A percentile compares a stretch with the other conserved stretches of the same genome.
Evolutionary conservation across 768 basidiomycete species (phyloP).

Genomic region (Infundibulicybe gibba): DNA sequence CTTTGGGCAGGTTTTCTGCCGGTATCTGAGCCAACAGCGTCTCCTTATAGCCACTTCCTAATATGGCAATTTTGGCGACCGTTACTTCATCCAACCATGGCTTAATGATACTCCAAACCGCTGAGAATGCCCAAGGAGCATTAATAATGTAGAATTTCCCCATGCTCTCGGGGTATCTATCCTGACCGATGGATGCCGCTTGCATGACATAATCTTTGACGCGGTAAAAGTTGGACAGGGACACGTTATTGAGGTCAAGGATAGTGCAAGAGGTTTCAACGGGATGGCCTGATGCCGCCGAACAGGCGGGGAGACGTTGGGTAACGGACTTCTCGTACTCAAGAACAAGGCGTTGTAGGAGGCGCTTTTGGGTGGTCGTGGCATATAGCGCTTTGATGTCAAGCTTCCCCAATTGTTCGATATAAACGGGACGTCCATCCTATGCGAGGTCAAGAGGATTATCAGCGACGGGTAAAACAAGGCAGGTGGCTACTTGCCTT

Average conservation of each 20-base stretch:
- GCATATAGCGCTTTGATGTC: conserved; percentile 82
- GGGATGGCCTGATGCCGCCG: conserved; percentile 68
- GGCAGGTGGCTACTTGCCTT: conserved; percentile 48
- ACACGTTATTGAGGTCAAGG: conserved; percentile 78
- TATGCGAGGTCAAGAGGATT: conserved; percentile 22
- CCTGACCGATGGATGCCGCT: conserved; percentile 78
- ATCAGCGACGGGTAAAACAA: not conserved
- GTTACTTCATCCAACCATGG: conserved; percentile 95
- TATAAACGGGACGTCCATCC: conserved; percentile 95
- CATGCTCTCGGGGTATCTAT: conserved; percentile 92
- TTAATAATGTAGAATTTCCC: conserved; percentile 99
- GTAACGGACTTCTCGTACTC: conserved; percentile 91
- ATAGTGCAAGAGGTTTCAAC: conserved; percentile 98
- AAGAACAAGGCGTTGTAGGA: conserved; percentile 80
- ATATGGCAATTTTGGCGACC: conserved; percentile 89
- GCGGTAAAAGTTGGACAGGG: conserved; percentile 75
- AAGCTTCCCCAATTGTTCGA: conserved; percentile 88
- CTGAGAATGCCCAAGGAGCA: conserved; percentile 88
- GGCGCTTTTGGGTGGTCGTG: conserved; percentile 82
- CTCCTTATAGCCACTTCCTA: conserved; percentile 73
- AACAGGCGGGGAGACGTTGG: conserved; percentile 79
- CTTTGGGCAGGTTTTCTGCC: conserved; percentile 76
- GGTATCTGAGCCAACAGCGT: conserved; percentile 81
- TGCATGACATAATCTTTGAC: conserved; percentile 89
- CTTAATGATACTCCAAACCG: conserved; percentile 87